Base-by-base conservation (phyloP, 495 filamentous ascomycete species). In the Daldinia caldariorum region DNA sequence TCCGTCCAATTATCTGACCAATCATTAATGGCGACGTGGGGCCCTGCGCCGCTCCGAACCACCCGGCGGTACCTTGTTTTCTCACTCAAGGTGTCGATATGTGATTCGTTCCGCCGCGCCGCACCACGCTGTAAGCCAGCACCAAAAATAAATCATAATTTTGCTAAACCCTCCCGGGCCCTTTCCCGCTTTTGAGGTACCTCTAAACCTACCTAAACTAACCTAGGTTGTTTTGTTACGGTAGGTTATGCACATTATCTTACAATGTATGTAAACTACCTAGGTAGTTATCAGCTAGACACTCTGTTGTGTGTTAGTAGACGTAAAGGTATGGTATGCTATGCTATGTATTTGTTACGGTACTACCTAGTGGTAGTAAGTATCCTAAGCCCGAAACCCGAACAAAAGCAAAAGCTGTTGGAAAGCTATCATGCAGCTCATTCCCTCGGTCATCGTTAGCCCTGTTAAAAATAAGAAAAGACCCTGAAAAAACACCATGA, bases 401-500 rank as follows among this genome's bases (percentile, higher is more conserved):
- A 13, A 13, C 32, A 22, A 32, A n/a, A n/a, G n/a, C n/a, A n/a
- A n/a, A n/a, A 38, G 10, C 18, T 35, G 18, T 8, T 14, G 26
- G 3, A 62, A 29, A 50, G 29, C 41, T 50, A 29, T 3, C 26
- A 26, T 26, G 26, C 26, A 43, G 26, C 43, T 26, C 12, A 31
- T 18, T 61, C 22, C 41, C 58, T 39, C 26, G 26, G 26, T 18
- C 13, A 16, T 20, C 54, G 1, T 16, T 39, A 38, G 49, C 49
- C 63, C 63, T 60, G 63, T 53, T 49, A 20, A 59, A 56, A 67
- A 41, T 6, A 39, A 18, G 6, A 55, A 8, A 56, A 18, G 61
- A 65, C 67, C 61, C 67, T 65, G 61, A 65, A 34, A 65, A 65
- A 65, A 32, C 61, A 61, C 50, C 60, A 39, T 13, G 56, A 39